These are phyloP conservation scores for Malus hybrid DNA, from an alignment of 331 rosid species.

Conservation along the genomic window DNA sequence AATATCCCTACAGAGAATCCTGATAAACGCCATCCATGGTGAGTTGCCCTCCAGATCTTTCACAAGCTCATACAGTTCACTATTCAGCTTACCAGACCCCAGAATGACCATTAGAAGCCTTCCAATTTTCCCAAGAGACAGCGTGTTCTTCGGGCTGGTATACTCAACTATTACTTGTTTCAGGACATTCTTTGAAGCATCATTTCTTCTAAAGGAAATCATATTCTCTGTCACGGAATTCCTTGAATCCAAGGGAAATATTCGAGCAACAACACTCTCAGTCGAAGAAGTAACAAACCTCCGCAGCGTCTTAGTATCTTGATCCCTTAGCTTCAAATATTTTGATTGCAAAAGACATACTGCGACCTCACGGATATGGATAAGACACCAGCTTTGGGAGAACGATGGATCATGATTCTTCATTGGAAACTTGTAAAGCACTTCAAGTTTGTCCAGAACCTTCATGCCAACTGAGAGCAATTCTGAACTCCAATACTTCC, in stretches of 20 bases:
- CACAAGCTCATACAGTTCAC: constrained; percentile 6
- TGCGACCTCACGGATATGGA: not conserved
- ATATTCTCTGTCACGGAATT: constrained; percentile 21
- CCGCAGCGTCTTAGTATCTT: not conserved
- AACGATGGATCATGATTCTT: not conserved
- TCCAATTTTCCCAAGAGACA: constrained; percentile 48
- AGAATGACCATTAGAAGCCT: constrained; percentile 34
- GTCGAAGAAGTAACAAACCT: not conserved
- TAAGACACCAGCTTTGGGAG: constrained; percentile 1
- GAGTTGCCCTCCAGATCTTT: constrained; percentile 3
- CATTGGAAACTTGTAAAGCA: constrained; percentile 1
- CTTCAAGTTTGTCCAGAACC: constrained; percentile 16
- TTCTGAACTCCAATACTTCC: constrained; percentile 13
- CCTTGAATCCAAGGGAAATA: constrained; percentile 19
- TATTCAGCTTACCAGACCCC: constrained; percentile 19
- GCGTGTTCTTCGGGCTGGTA: not conserved
- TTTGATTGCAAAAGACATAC: constrained; percentile 9
- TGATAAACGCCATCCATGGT: constrained; percentile 44
- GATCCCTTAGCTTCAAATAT: not conserved
- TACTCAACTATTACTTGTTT: constrained; percentile 17
- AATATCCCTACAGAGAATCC: constrained; percentile 4
- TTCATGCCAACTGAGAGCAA: constrained; percentile 15
- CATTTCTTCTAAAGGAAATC: constrained; percentile 26
- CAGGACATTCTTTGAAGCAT: constrained; percentile 17
- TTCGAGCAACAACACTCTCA: not conserved